A percentile compares a stretch with the other conserved stretches of the same genome.
phyloP scores from a whole-genome alignment of 148 eudicot genomes.

The Pouteria glomerata region DNA sequence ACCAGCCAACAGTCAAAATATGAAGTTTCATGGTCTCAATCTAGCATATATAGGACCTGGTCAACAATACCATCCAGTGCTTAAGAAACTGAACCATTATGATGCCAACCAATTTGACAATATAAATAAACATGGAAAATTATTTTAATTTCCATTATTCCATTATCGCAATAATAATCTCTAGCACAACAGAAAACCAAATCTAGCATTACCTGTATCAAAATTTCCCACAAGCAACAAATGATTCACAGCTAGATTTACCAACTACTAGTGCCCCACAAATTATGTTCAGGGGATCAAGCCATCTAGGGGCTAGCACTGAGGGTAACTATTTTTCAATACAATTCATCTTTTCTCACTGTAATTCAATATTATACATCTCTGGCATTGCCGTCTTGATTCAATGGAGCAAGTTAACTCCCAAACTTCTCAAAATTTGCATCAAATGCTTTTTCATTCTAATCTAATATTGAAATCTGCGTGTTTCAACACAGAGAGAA shows the following conservation, averaged over 20 bases:
- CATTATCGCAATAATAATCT: no score
- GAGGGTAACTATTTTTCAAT: no score
- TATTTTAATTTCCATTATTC: no score
- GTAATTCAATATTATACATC: background rate
- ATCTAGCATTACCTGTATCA: background rate
- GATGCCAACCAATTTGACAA: background rate
- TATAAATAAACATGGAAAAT: background rate
- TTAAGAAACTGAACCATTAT: no score
- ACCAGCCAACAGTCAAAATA: background rate
- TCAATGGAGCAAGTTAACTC: background rate
- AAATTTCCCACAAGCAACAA: background rate
- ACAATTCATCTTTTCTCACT: background rate
- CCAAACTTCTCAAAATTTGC: background rate
- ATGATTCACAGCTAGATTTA: background rate
- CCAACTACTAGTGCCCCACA: background rate
- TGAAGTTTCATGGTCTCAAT: background rate
- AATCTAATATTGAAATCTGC: no score
- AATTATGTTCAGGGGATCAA: no score
- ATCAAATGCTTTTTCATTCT: no score
- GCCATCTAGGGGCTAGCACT: no score
- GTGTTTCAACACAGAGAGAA: no score
- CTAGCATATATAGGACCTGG: no score
- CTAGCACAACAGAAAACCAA: background rate
- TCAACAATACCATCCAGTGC: no score
- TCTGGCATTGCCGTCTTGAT: background rate